Conservation (phyloP, 371 early-diverging fungal genomes). For the Haplosporangium sp. region DNA sequence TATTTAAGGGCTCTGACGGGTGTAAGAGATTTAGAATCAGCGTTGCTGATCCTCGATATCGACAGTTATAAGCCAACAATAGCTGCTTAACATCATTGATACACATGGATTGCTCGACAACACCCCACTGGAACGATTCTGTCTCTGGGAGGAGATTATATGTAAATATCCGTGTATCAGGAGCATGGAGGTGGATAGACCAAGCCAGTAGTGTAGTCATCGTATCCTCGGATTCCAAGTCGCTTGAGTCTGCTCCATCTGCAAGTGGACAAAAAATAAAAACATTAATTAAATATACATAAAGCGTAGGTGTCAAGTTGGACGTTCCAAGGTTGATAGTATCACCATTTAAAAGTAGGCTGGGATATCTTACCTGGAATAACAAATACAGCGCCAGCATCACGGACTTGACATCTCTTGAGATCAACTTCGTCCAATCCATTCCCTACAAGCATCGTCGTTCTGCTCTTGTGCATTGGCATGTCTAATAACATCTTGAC, state of each 20-base stretch:
- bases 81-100: conserved; percentile 80
- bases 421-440: conserved; percentile 47
- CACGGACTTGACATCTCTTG: conserved; percentile 56
- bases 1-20: conserved; percentile 67
- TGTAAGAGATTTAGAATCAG: conserved; percentile 78
- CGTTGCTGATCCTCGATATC: conserved; percentile 76
- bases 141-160: conserved; percentile 78
- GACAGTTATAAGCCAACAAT: conserved; percentile 73
- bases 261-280: neutral
- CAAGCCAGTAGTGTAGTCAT: conserved; percentile 47
- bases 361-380: conserved; percentile 57
- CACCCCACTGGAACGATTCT: conserved; percentile 70
- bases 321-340: neutral
- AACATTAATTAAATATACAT: too few species aligned
- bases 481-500: conserved; percentile 59
- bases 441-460: conserved; percentile 50
- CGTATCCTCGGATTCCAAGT: conserved; percentile 44
- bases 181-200: conserved; percentile 62
- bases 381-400: conserved; percentile 64
- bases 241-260: conserved; percentile 23
- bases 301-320: too few species aligned
- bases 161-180: conserved; percentile 74
- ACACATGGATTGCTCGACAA: conserved; percentile 76
- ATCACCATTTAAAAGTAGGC: neutral
- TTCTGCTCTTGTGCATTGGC: conserved; percentile 49